Conservation (phyloP, 225 moss, liverwort and hornwort species). For the Antitrichia curtipendula region DNA sequence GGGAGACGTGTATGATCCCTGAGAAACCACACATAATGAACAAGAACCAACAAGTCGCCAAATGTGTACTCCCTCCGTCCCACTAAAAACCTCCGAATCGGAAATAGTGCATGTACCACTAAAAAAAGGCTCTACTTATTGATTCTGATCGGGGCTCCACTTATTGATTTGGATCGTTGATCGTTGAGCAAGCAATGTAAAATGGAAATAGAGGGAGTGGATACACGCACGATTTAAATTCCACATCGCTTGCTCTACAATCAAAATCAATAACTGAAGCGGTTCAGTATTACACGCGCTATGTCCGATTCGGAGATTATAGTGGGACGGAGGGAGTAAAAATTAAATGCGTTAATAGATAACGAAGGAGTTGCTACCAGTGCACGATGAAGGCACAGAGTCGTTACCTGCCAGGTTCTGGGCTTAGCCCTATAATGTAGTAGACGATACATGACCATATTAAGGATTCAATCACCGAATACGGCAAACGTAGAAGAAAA, state of each 20-base stretch:
- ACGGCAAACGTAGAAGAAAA: conserved; percentile 64
- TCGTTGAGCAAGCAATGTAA: background rate
- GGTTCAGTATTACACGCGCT: background rate
- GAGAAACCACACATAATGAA: background rate
- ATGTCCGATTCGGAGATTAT: background rate
- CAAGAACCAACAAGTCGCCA: background rate
- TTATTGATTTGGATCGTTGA: background rate
- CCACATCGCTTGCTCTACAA: background rate
- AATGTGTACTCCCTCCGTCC: background rate
- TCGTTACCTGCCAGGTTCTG: conserved; percentile 64
- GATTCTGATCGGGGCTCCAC: background rate
- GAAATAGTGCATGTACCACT: background rate
- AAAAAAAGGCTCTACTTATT: background rate
- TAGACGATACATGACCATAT: conserved; percentile 78
- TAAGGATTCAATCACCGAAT: conserved; percentile 51
- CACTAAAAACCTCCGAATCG: background rate
- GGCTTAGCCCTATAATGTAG: conserved; percentile 54
- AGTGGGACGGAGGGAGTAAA: background rate
- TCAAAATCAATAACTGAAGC: background rate
- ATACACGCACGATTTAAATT: background rate
- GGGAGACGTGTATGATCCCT: background rate
- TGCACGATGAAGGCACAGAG: background rate
- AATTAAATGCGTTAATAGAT: background rate
- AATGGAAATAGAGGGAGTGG: background rate
- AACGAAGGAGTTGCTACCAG: background rate